Conservation (phyloP, 768 basidiomycete species). For the Zangia roseola region DNA sequence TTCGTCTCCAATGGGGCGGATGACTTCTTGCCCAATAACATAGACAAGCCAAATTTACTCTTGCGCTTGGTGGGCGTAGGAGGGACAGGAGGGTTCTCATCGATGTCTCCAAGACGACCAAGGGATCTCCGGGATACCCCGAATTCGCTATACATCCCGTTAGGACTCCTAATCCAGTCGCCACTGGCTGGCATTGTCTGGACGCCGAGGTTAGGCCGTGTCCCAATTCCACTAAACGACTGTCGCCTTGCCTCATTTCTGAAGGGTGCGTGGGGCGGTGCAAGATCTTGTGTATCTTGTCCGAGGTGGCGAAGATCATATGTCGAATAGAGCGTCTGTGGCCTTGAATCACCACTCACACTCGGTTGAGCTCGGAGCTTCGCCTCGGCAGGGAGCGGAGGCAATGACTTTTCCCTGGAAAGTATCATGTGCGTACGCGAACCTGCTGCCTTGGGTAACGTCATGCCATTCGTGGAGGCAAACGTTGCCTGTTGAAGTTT, state of each 20-base stretch:
- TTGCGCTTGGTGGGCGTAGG: constrained; percentile 56
- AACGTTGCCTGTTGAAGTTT: constrained; percentile 39
- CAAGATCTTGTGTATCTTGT: constrained; percentile 44
- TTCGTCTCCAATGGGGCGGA: constrained; percentile 28
- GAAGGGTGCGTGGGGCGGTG: constrained; percentile 66
- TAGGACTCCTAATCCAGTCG: constrained; percentile 33
- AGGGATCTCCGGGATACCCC: constrained; percentile 65
- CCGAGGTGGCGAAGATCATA: constrained; percentile 57
- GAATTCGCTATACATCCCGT: constrained; percentile 68
- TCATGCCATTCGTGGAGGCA: constrained; percentile 33
- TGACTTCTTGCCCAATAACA: constrained; percentile 61
- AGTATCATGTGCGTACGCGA: constrained; percentile 22
- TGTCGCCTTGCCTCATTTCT: constrained; percentile 63
- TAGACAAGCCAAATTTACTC: constrained; percentile 69
- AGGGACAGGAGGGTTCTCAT: constrained; percentile 28
- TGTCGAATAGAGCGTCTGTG: constrained; percentile 63
- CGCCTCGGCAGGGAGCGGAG: constrained; percentile 67
- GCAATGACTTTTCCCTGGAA: constrained; percentile 71
- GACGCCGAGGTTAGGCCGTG: constrained; percentile 50
- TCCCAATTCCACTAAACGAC: constrained; percentile 69
- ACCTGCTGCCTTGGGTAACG: constrained; percentile 22
- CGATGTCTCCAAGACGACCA: constrained; percentile 33
- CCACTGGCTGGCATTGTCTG: constrained; percentile 49
- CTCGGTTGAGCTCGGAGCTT: constrained; percentile 38
- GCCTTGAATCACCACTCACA: constrained; percentile 45